Conservation (phyloP, 257 asterid species). For the Buddleja alternifolia region DNA sequence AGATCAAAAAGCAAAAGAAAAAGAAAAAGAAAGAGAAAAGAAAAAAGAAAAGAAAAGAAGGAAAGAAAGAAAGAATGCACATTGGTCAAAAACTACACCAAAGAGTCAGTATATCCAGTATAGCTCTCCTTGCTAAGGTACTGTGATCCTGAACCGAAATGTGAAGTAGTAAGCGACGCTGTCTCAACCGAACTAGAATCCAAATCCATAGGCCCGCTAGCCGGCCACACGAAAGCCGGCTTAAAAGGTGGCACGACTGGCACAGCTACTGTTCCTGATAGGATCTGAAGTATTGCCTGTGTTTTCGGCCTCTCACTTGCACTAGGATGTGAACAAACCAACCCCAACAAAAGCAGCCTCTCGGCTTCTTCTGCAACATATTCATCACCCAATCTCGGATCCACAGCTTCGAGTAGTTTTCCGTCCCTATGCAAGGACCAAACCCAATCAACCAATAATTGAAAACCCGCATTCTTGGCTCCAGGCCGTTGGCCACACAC, state of each 20-base stretch:
- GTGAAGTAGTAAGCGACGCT: constrained; percentile 43
- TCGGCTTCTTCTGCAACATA: constrained; percentile 67
- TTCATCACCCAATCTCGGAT: constrained; percentile 48
- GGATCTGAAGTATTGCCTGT: constrained; percentile 60
- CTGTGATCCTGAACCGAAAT: constrained; percentile 56
- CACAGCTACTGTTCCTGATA: constrained; percentile 58
- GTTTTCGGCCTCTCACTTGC: constrained; percentile 71
- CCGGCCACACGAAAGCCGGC: constrained; percentile 90
- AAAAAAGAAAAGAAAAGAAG: constrained; percentile 1
- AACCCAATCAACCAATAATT: constrained; percentile 75
- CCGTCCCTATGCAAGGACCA: constrained; percentile 83
- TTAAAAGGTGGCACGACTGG: constrained; percentile 75
- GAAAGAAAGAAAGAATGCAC: constrained; percentile 29
- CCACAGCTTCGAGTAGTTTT: constrained; percentile 68
- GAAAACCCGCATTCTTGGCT: constrained; percentile 54
- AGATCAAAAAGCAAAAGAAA: neutral
- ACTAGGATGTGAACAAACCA: constrained; percentile 79
- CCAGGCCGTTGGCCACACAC: constrained; percentile 83
- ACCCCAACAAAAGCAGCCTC: constrained; percentile 66
- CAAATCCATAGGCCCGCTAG: constrained; percentile 39
- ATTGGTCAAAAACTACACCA: constrained; percentile 51
- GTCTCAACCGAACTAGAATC: constrained; percentile 38
- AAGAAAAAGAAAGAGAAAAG: neutral
- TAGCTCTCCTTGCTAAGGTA: constrained; percentile 55
- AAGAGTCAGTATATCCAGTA: constrained; percentile 45